phyloP scores from a whole-genome alignment of 139 green algal genomes.

The Chlorella sp. region DNA sequence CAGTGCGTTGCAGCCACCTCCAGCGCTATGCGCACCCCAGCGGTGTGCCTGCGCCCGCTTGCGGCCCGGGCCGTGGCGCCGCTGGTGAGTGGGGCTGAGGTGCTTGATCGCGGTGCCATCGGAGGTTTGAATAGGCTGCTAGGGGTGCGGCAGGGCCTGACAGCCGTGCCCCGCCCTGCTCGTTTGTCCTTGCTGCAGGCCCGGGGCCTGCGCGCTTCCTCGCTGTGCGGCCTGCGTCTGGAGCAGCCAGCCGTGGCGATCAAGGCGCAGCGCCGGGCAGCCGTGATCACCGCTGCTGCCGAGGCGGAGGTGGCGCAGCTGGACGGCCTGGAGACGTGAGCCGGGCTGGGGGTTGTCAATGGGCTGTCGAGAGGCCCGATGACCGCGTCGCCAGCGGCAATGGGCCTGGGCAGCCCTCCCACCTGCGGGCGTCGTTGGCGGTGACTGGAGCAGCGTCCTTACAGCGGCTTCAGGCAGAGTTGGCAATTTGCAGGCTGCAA shows the following conservation, averaged over 20 bases:
- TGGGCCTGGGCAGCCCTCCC: too few species aligned
- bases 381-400: too few species aligned
- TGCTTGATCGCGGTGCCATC: background rate
- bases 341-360: too few species aligned
- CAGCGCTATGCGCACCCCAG: background rate
- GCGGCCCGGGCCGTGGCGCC: background rate
- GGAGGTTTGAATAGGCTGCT: background rate
- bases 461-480: too few species aligned
- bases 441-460: too few species aligned
- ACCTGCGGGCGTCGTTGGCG: too few species aligned
- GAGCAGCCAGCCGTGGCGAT: background rate
- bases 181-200: background rate
- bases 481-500: too few species aligned
- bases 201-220: background rate
- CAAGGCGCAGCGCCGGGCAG: background rate
- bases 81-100: background rate
- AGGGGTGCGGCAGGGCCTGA: background rate
- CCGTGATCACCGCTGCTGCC: background rate
- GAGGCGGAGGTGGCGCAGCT: conserved; percentile 22
- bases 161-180: background rate
- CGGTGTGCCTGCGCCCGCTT: background rate
- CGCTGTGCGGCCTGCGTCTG: background rate
- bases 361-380: too few species aligned
- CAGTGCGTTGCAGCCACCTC: conserved; percentile 19
- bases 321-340: conserved; percentile 36